These are phyloP conservation scores for Cyclocybe cylindracea DNA, from an alignment of 768 basidiomycete species.

Conservation along the genomic window DNA sequence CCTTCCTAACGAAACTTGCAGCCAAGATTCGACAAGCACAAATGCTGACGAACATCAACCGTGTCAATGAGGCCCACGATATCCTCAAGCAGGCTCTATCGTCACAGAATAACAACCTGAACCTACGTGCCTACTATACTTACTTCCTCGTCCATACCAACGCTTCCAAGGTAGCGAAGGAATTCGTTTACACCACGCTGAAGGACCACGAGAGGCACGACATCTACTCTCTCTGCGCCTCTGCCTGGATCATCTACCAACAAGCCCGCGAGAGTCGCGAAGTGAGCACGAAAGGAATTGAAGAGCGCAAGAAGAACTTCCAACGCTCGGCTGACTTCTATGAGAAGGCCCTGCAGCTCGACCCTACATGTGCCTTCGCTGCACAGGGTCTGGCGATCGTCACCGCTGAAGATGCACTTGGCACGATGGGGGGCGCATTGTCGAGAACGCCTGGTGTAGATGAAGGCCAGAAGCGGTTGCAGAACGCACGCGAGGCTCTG, in stretches of 20 bases:
- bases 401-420: conserved; percentile 89
- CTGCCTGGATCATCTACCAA: conserved; percentile 84
- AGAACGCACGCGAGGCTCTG: conserved; percentile 84
- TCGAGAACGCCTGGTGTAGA: conserved; percentile 50
- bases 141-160: conserved; percentile 87
- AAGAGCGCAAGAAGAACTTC: conserved; percentile 79
- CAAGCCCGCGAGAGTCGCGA: conserved; percentile 86
- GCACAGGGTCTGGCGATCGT: conserved; percentile 96
- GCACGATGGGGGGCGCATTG: conserved; percentile 57
- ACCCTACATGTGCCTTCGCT: conserved; percentile 86
- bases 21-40: conserved; percentile 93
- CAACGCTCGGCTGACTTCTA: conserved; percentile 87
- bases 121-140: conserved; percentile 91
- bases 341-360: conserved; percentile 84
- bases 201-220: conserved; percentile 88
- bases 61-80: conserved; percentile 81
- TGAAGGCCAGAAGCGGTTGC: conserved; percentile 63
- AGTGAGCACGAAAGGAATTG: conserved; percentile 49
- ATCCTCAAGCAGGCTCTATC: conserved; percentile 87
- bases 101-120: conserved; percentile 76
- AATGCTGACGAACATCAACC: conserved; percentile 69
- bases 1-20: conserved; percentile 28
- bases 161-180: conserved; percentile 70
- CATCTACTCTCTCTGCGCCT: conserved; percentile 87
- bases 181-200: conserved; percentile 88